Base-by-base conservation (phyloP, 306 rosid species). In the Astragalus glycyphyllos region DNA sequence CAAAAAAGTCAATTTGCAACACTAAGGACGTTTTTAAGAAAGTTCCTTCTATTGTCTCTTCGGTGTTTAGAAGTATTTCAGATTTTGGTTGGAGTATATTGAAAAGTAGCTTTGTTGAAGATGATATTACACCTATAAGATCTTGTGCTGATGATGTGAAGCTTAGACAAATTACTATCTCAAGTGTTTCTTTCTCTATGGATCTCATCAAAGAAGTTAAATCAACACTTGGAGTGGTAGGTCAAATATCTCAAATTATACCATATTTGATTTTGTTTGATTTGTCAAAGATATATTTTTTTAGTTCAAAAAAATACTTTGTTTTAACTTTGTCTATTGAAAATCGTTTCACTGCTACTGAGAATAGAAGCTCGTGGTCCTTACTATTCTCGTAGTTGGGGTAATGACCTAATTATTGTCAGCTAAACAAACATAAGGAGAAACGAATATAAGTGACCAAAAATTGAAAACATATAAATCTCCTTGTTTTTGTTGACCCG, bases 91-190 rank as follows among this genome's bases (percentile, higher is more conserved):
- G 83, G 83, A 80, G 85, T 20, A 8, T 79, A 0, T 15, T 77
- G 0, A 85, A 82, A 23, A 85, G 86, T 29, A 82, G 32, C 31
- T 11, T 76, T 8, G 32, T 78, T 44, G 86, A 86, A 58, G 89
- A 85, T 80, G 83, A 85, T 48, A 32, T 6, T 13, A 85, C 84
- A 1, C 86, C 89, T 11, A 82, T 85, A 5, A 82, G 89, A 73
- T 82, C 84, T 4, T 7, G 85, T 7, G 68, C 69, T 0, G 77
- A 73, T 12, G 84, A 81, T 65, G 7, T 2, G 29, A 76, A 79
- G 42, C 71, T 49, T 44, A 45, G 68, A 6, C 72, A 81, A 1
- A 31, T 72, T n/a, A 17, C 48, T 34, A 68, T 85, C 64, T 79
- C 86, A 5, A 54, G 12, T 65, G 59, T 82, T 7, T 17, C 79